phyloP scores from a whole-genome alignment of 768 basidiomycete genomes.

The Coprinellus micaceus region DNA sequence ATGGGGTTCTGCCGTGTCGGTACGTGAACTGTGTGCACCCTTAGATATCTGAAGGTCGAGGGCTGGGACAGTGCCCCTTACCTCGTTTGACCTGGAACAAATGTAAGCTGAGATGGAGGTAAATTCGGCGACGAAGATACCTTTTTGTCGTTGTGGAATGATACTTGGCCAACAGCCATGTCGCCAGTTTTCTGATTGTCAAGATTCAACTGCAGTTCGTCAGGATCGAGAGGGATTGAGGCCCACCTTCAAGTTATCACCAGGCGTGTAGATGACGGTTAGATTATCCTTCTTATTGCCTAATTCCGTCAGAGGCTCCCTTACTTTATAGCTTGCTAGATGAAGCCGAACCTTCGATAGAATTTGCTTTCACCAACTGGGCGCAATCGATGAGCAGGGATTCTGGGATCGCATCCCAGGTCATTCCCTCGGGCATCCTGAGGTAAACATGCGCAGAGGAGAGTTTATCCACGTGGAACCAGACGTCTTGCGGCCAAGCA shows the following conservation, averaged over 20 bases:
- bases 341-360: conserved; percentile 73
- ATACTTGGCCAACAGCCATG: conserved; percentile 95
- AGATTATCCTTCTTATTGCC: conserved; percentile 96
- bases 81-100: conserved; percentile 71
- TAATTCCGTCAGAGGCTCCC: conserved; percentile 26
- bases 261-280: conserved; percentile 92
- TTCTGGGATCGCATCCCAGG: conserved; percentile 86
- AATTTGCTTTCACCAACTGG: conserved; percentile 96
- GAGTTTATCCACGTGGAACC: conserved; percentile 98
- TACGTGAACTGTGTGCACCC: conserved; percentile 57
- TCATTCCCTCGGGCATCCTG: conserved; percentile 77
- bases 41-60: conserved; percentile 1
- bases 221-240: background rate
- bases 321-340: background rate
- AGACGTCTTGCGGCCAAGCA: conserved; percentile 83
- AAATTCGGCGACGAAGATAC: conserved; percentile 34
- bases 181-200: conserved; percentile 87
- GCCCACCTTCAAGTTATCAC: conserved; percentile 82
- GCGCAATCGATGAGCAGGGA: conserved; percentile 79
- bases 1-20: conserved; percentile 80
- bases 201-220: background rate
- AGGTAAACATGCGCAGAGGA: conserved; percentile 96
- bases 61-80: conserved; percentile 23
- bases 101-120: background rate
- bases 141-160: conserved; percentile 88